phyloP scores from a whole-genome alignment of 2,329 filamentous ascomycete species.

The Microsporum ferrugineum region DNA sequence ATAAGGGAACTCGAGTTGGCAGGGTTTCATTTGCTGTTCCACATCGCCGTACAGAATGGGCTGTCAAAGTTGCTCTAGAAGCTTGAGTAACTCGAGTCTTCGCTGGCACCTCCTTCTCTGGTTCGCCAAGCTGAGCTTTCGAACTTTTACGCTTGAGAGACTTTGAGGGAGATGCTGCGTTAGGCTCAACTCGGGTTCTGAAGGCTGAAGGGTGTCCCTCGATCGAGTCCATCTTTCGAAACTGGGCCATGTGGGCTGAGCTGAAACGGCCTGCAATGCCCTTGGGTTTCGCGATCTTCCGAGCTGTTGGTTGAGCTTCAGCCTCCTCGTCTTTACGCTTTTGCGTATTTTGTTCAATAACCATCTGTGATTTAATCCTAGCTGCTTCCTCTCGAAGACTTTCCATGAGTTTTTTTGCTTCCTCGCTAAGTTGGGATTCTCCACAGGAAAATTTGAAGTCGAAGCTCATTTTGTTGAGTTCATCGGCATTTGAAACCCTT shows the following conservation, averaged over 20 bases:
- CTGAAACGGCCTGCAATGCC: conserved; percentile 70
- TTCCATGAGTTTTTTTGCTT: conserved; percentile 48
- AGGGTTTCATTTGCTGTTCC: conserved; percentile 56
- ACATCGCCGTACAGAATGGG: not conserved
- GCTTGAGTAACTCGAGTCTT: conserved; percentile 15
- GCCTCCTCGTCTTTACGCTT: conserved; percentile 34
- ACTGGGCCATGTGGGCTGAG: conserved; percentile 72
- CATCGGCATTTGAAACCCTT: conserved; percentile 24
- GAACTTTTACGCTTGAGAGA: conserved; percentile 43
- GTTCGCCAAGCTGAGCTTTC: conserved; percentile 56
- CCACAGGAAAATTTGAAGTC: conserved; percentile 37
- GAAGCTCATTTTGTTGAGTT: conserved; percentile 35
- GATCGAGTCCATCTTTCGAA: conserved; percentile 98
- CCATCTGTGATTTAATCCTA: conserved; percentile 58
- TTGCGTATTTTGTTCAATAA: conserved; percentile 50
- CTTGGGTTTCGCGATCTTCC: conserved; percentile 70
- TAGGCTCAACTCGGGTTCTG: conserved; percentile 38
- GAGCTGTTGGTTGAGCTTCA: conserved; percentile 33
- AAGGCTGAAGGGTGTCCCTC: conserved; percentile 71
- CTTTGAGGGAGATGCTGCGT: conserved; percentile 29
- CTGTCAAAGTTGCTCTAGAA: not conserved
- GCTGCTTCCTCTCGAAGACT: conserved; percentile 62
- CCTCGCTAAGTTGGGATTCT: conserved; percentile 35
- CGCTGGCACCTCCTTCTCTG: conserved; percentile 37
- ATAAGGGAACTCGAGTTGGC: conserved; percentile 44